Percentiles rank a stretch among this genome's conserved stretches.
Evolutionary conservation across 2,329 filamentous ascomycete species (phyloP).

Genomic region (Fusarium continuum): DNA sequence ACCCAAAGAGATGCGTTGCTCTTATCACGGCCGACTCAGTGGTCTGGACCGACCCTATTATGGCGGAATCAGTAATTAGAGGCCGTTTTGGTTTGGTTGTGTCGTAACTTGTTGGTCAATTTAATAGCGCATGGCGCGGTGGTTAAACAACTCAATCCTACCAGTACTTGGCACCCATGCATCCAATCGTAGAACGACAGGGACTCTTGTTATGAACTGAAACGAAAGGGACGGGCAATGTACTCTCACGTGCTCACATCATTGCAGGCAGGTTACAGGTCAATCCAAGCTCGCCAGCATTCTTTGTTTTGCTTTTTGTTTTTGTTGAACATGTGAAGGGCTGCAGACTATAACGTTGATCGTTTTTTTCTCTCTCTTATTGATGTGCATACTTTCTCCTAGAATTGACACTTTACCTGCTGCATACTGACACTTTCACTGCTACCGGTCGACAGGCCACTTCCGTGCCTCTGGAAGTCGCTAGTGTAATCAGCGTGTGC

Average conservation of each 20-base stretch:
- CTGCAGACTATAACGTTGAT: not conserved
- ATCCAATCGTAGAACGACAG: conserved; percentile 20
- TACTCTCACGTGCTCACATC: conserved; percentile 24
- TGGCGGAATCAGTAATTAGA: not conserved
- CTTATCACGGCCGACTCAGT: not conserved
- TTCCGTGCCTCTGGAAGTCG: conserved; percentile 4
- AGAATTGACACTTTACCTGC: too few species aligned
- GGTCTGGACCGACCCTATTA: conserved; percentile 10
- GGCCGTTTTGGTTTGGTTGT: conserved; percentile 9
- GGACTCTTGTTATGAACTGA: conserved; percentile 16
- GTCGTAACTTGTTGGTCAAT: conserved; percentile 1
- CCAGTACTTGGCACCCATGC: conserved; percentile 10
- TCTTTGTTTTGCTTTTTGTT: conserved; percentile 18
- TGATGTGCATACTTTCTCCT: too few species aligned
- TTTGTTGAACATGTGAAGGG: not conserved
- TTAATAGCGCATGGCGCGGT: conserved; percentile 33
- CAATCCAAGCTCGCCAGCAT: not conserved
- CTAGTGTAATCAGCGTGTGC: conserved; percentile 1
- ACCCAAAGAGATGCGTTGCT: not conserved
- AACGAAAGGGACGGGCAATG: conserved; percentile 17
- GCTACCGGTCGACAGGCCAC: conserved; percentile 1
- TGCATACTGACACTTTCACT: not conserved
- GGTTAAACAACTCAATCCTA: conserved; percentile 21
- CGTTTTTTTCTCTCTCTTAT: too few species aligned
- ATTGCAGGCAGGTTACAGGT: not conserved